A percentile compares a stretch with the other conserved stretches of the same genome.
These are phyloP conservation scores for Starmera stellimalicola DNA, from an alignment of 1,139 yeast genomes.

Conservation along the genomic window DNA sequence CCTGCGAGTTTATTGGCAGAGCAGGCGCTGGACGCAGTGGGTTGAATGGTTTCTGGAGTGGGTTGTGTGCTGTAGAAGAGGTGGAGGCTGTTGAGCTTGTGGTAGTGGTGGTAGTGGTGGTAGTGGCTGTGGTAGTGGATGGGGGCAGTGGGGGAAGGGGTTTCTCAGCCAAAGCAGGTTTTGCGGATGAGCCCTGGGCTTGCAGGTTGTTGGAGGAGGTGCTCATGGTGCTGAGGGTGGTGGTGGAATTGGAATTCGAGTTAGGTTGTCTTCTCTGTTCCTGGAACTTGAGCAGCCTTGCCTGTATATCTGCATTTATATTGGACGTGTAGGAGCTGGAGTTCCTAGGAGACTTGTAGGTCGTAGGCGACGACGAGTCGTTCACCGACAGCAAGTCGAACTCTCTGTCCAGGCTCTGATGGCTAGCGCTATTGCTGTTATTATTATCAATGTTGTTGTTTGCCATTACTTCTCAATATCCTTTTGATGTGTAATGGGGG, in stretches of 20 bases:
- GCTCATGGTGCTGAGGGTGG: not conserved
- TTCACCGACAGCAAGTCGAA: not conserved
- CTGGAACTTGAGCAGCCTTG: conserved; percentile 66
- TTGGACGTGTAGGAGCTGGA: conserved; percentile 15
- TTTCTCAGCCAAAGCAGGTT: not conserved
- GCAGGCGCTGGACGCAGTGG: conserved; percentile 16
- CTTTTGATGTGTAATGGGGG: too few species aligned
- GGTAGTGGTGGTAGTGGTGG: conserved; percentile 1
- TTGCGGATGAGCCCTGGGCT: not conserved
- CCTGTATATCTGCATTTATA: conserved; percentile 61
- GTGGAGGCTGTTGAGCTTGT: conserved; percentile 24
- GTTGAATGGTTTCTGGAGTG: conserved; percentile 4
- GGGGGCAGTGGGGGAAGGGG: not conserved
- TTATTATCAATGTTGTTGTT: too few species aligned
- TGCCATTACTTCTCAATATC: not conserved
- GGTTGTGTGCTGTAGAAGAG: conserved; percentile 23
- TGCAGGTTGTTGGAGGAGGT: too few species aligned
- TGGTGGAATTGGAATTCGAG: not conserved
- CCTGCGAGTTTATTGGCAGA: conserved; percentile 13
- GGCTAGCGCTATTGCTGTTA: not conserved
- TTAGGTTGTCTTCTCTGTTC: conserved; percentile 28
- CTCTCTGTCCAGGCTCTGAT: not conserved
- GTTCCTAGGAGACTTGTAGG: conserved; percentile 10
- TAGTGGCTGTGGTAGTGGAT: conserved; percentile 5
- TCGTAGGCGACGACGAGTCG: not conserved